Percentiles rank a stretch among this genome's conserved stretches.
Evolutionary conservation across 345 rosid genomes (phyloP).

Genomic region (Salix brachista): DNA sequence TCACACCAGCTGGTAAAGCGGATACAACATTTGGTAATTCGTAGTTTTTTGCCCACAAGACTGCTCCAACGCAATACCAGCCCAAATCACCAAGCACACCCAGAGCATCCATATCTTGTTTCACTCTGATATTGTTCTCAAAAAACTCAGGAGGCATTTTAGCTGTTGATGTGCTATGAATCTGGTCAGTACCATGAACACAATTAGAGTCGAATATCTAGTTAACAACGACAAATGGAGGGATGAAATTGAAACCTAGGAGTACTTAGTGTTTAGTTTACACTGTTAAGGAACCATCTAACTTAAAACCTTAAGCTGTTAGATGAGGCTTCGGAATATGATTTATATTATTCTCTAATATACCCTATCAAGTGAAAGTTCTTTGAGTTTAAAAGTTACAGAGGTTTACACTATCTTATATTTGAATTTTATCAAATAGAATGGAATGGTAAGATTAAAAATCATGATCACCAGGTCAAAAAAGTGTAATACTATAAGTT

Average conservation of each 20-base stretch:
- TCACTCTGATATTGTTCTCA: conserved; percentile 33
- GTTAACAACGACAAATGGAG: too few species aligned
- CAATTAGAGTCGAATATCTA: not conserved
- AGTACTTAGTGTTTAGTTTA: too few species aligned
- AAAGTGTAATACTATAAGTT: too few species aligned
- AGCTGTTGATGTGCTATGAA: conserved; percentile 45
- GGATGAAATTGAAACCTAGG: too few species aligned
- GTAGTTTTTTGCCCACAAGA: conserved; percentile 56
- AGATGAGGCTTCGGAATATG: accelerated
- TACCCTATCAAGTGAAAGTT: too few species aligned
- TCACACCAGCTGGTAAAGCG: conserved; percentile 41
- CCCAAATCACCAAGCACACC: conserved; percentile 69
- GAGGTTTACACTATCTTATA: accelerated
- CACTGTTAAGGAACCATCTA: accelerated
- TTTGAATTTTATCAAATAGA: too few species aligned
- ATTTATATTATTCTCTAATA: too few species aligned
- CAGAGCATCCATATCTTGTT: conserved; percentile 48
- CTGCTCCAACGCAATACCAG: conserved; percentile 64
- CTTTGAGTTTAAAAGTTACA: accelerated
- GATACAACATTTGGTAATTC: conserved; percentile 44
- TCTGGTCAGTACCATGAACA: conserved; percentile 12
- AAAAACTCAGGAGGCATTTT: conserved; percentile 25
- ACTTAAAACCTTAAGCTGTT: accelerated
- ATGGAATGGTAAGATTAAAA: accelerated
- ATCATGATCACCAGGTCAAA: accelerated